phyloP scores from a whole-genome alignment of 345 rosid genomes.

The Pistacia vera region DNA sequence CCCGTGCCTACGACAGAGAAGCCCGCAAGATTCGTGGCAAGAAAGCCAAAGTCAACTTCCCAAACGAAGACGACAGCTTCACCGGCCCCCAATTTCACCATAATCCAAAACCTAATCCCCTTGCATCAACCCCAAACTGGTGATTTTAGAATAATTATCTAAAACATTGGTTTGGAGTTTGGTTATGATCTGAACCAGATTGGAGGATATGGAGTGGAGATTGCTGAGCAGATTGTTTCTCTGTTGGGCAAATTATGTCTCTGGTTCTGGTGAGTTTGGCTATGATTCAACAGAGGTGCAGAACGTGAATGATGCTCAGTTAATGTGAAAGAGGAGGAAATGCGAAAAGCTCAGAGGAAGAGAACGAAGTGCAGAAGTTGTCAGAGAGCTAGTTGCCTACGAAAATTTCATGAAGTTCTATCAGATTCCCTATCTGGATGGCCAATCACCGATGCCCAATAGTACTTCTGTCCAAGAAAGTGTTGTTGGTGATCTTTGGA shows the following conservation, averaged over 20 bases:
- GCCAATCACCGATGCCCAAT: constrained; percentile 44
- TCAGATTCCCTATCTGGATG: constrained; percentile 72
- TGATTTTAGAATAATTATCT: constrained; percentile 2
- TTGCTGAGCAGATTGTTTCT: constrained; percentile 21
- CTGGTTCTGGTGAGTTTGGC: constrained; percentile 16
- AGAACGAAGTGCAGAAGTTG: constrained; percentile 48
- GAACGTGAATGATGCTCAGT: constrained; percentile 6
- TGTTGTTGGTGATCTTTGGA: constrained; percentile 63
- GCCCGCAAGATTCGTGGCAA: constrained; percentile 85
- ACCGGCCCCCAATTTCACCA: constrained; percentile 4
- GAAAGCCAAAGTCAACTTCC: constrained; percentile 90
- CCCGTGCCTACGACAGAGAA: constrained; percentile 83
- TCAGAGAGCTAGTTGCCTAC: constrained; percentile 76
- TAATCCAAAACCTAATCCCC: constrained; percentile 10
- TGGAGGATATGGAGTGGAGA: constrained; percentile 4
- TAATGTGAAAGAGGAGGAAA: constrained; percentile 23
- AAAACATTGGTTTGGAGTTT: constrained; percentile 25
- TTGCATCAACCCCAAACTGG: constrained; percentile 1
- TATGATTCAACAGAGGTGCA: constrained; percentile 1
- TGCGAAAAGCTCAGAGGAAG: constrained; percentile 33
- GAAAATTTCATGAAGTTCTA: constrained; percentile 78
- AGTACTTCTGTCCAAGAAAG: constrained; percentile 43
- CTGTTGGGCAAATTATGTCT: constrained; percentile 34
- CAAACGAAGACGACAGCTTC: constrained; percentile 49
- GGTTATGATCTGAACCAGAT: constrained; percentile 41